Evolutionary conservation across 768 basidiomycete species (phyloP).

Genomic region (Infundibulicybe gibba): DNA sequence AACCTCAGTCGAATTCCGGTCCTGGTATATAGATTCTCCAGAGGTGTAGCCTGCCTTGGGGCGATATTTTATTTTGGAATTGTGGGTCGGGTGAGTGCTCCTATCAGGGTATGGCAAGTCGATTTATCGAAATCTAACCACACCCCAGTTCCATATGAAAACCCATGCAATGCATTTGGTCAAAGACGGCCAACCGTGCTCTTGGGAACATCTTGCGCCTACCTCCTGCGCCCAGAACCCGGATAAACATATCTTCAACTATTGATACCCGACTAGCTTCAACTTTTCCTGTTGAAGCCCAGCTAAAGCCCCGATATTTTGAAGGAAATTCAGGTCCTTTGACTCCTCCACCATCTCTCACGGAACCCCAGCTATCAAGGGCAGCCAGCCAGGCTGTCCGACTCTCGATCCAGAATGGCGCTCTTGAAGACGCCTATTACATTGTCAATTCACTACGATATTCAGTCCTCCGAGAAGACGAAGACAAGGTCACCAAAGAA

Average conservation of each 20-base stretch:
- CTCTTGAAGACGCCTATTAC: conserved; percentile 47
- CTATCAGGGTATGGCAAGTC: too few relatives aligned
- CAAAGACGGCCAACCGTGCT: conserved; percentile 44
- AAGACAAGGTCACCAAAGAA: conserved; percentile 1
- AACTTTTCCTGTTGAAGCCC: conserved; percentile 4
- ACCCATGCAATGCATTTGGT: conserved; percentile 72
- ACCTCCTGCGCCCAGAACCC: not conserved
- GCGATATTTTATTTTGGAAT: too few relatives aligned
- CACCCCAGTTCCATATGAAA: conserved; percentile 11
- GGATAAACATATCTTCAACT: too few relatives aligned
- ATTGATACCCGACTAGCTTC: not conserved
- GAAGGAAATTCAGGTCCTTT: not conserved
- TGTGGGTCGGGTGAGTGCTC: too few relatives aligned
- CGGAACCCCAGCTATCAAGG: conserved; percentile 17
- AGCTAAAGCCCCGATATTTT: not conserved
- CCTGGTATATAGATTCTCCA: too few relatives aligned
- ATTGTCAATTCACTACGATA: conserved; percentile 57
- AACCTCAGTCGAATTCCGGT: not conserved
- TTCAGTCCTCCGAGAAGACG: conserved; percentile 24
- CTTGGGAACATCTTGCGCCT: conserved; percentile 12
- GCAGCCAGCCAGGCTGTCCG: conserved; percentile 43
- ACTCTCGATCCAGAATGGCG: conserved; percentile 34
- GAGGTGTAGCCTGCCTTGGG: too few relatives aligned
- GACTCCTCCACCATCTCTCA: not conserved
- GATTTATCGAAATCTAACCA: too few relatives aligned